Evolutionary conservation across 1,284 basidiomycete genomes (phyloP).

Genomic region (Cystobasidium pallidum): DNA sequence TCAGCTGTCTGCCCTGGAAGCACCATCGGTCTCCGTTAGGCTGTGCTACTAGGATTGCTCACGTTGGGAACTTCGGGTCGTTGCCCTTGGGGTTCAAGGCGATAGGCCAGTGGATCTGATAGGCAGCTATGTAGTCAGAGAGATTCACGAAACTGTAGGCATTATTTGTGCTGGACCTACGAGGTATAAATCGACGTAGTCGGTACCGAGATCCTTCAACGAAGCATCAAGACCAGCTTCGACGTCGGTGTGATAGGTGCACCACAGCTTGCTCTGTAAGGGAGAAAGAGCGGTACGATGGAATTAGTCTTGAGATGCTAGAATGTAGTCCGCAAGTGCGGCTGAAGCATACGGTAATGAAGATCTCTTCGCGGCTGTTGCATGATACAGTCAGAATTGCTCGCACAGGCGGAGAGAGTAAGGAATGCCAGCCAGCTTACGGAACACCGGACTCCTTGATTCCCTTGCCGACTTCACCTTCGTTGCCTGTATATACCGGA

Average conservation of each 20-base stretch:
- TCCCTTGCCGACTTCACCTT: slow-evolving; percentile 82
- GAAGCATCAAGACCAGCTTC: slow-evolving; percentile 73
- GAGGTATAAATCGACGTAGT: slow-evolving; percentile 80
- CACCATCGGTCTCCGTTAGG: no score
- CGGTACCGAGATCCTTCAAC: slow-evolving; percentile 68
- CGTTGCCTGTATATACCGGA: slow-evolving; percentile 62
- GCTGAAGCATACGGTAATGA: slow-evolving; percentile 65
- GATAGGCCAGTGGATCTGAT: slow-evolving; percentile 52
- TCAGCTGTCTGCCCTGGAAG: no score
- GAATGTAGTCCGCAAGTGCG: no score
- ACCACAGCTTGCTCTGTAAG: slow-evolving; percentile 67
- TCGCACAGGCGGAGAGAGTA: no score
- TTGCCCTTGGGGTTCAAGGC: slow-evolving; percentile 67
- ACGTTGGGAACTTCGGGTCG: slow-evolving; percentile 69
- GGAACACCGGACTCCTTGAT: slow-evolving; percentile 67
- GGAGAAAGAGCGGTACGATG: no score
- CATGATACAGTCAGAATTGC: slow-evolving; percentile 56
- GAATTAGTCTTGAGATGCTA: no score
- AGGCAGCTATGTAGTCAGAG: slow-evolving; percentile 2
- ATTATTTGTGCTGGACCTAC: background rate
- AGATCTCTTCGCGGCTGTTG: slow-evolving; percentile 69
- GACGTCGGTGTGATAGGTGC: slow-evolving; percentile 62
- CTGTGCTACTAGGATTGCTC: slow-evolving; percentile 48
- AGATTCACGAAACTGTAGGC: background rate
- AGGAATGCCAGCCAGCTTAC: no score